Evolutionary conservation across 108 stramenopile genomes (phyloP), one percentile per base, ranked within the genome.

Genomic region (Nitzschia inconspicua): DNA sequence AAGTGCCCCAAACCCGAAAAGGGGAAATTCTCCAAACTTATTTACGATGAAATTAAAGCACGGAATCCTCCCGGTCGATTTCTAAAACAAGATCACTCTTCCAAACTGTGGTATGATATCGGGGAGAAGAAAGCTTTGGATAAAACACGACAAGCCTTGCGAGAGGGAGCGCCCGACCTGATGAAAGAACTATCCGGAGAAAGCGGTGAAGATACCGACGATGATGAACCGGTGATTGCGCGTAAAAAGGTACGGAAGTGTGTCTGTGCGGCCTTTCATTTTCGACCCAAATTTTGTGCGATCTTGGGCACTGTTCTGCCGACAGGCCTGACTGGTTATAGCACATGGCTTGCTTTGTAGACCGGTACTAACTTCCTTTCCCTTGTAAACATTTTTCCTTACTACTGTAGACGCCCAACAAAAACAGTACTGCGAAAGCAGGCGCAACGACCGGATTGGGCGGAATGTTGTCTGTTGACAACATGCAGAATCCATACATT

Each of bases 111-210:
- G 89, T 66, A 73, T 59, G 93, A 94, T 34, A 87, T 94, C 44
- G 93, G 88, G 19, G 89, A 94, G 39, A 91, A 94, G 80, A 86
- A 90, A 47, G 85, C 85, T 1, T 44, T 88, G 20, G 89, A 94
- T 57, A 94, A 94, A 64, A 94, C 93, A 0, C 51, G 87, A 28
- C 93, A 94, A 69, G 86, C 88, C 3, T 58, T 94, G 32, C 52
- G 89, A 65, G 93, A 94, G 63, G 93, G 93, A 35, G 88, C 86
- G 26, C 88, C 86, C 4, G 84, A 87, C 8, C 60, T 93, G 49
- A 40, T 79, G 60, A 86, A 86, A 52, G 84, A 81, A 34, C 55
- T 73, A 34, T 32, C 50, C 18, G 65, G 54, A 55, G 40, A 58
- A 27, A 57, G 57, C 32, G 42, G 71, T 28, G 53, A 57, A 16